Percentiles rank a stretch among this genome's conserved stretches.
Conservation (phyloP, 2,329 filamentous ascomycete species). For the Ophiostoma australiae region DNA sequence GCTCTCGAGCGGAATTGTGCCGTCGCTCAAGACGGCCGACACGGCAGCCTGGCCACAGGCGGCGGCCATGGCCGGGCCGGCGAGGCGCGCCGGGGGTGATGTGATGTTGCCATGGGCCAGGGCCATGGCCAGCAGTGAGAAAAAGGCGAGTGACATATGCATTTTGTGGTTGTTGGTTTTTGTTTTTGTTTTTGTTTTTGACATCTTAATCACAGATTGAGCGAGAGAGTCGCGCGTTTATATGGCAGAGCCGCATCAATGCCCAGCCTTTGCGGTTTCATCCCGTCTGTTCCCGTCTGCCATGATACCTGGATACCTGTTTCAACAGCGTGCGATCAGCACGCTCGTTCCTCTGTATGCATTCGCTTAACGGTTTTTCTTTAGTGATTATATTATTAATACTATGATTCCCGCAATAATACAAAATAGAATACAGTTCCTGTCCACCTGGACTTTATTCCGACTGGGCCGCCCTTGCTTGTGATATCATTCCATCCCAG, state of each 20-base stretch:
- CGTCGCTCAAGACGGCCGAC: conserved; percentile 35
- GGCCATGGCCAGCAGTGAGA: conserved; percentile 31
- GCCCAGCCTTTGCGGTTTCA: no score
- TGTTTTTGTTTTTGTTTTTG: conserved; percentile 12
- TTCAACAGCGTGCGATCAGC: background rate
- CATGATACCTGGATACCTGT: background rate
- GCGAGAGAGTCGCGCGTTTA: background rate
- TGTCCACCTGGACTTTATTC: background rate
- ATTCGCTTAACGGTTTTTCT: background rate
- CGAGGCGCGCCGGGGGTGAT: conserved; percentile 39
- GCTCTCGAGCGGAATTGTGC: conserved; percentile 36
- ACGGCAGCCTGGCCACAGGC: conserved; percentile 44
- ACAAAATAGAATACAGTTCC: background rate
- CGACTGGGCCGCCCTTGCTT: background rate
- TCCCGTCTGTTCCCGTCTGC: no score
- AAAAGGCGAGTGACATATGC: background rate
- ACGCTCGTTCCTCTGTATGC: background rate
- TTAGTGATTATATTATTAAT: background rate
- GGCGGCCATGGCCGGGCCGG: conserved; percentile 41
- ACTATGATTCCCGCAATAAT: background rate
- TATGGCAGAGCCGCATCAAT: background rate
- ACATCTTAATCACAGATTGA: background rate
- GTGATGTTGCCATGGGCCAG: conserved; percentile 44
- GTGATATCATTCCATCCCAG: no score
- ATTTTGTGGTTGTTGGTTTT: background rate